Evolutionary conservation across 2,329 filamentous ascomycete species (phyloP).

Genomic region (Diaporthe aspalathi): DNA sequence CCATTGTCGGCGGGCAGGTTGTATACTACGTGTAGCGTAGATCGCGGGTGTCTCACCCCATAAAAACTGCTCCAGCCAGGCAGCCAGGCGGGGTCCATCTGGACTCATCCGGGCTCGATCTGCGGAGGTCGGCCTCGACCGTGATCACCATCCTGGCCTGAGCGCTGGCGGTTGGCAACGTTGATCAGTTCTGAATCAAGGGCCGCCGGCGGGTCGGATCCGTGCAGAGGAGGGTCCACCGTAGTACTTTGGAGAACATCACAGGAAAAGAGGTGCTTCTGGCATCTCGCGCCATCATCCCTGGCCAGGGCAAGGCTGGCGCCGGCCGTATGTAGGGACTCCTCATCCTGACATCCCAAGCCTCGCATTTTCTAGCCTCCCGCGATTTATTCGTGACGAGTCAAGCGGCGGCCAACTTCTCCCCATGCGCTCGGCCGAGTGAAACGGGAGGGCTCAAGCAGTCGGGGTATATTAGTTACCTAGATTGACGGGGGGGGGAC

Average conservation of each 20-base stretch:
- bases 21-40: not conserved
- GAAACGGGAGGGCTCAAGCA: slow-evolving; percentile 18
- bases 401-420: not conserved
- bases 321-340: slow-evolving; percentile 4
- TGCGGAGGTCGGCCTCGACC: slow-evolving; percentile 13
- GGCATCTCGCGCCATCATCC: slow-evolving; percentile 16
- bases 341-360: not conserved
- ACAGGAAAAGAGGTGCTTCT: not conserved
- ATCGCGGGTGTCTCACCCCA: slow-evolving; percentile 20
- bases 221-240: not conserved
- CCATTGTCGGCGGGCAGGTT: not conserved
- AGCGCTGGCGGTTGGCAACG: slow-evolving; percentile 19
- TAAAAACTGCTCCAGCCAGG: slow-evolving; percentile 2
- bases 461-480: too few relatives aligned
- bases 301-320: slow-evolving; percentile 6
- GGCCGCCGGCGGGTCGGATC: slow-evolving; percentile 24
- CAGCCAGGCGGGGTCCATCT: slow-evolving; percentile 27
- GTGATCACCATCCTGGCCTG: slow-evolving; percentile 12
- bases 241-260: not conserved
- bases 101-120: slow-evolving; percentile 29
- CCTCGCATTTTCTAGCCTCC: slow-evolving; percentile 20
- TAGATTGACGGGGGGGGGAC: not conserved
- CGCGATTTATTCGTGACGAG: slow-evolving; percentile 23
- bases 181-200: slow-evolving; percentile 1
- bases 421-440: slow-evolving; percentile 31